A percentile compares a stretch with the other conserved stretches of the same genome.
These are phyloP conservation scores for Aquanectria penicillioides DNA, from an alignment of 2,329 filamentous ascomycete species.

Conservation along the genomic window DNA sequence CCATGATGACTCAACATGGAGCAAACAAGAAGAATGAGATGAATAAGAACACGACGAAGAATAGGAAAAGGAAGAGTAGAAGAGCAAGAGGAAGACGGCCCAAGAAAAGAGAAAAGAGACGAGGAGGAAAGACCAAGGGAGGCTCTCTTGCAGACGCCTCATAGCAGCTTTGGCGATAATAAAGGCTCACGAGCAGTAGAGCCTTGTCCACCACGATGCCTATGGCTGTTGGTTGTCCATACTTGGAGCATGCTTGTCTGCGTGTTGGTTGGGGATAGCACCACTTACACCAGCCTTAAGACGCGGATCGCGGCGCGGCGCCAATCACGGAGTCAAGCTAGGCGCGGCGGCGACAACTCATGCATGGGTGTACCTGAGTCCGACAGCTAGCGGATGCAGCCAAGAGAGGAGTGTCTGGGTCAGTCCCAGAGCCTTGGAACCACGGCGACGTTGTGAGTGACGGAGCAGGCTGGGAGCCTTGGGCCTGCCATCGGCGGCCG, in stretches of 20 bases:
- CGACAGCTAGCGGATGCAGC: constrained; percentile 8
- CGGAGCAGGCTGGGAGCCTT: constrained; percentile 2
- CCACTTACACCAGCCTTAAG: constrained; percentile 31
- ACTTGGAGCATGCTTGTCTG: constrained; percentile 25
- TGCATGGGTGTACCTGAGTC: constrained; percentile 10
- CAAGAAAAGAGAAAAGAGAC: constrained; percentile 17
- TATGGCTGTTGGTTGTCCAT: constrained; percentile 28
- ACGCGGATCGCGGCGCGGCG: constrained; percentile 33
- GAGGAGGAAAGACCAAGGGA: constrained; percentile 24
- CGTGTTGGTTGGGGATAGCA: constrained; percentile 37
- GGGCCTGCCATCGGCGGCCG: constrained; percentile 20
- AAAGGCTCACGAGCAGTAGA: constrained; percentile 29
- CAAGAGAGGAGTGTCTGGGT: constrained; percentile 18
- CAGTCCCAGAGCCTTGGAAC: constrained; percentile 36
- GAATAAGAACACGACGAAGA: too few species aligned
- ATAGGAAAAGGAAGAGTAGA: constrained; percentile 8
- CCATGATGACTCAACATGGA: constrained; percentile 39
- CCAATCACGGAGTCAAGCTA: constrained; percentile 40
- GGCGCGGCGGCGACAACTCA: constrained; percentile 39
- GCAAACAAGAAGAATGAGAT: constrained; percentile 8
- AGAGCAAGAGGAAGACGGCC: too few species aligned
- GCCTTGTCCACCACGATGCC: constrained; percentile 15
- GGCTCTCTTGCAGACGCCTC: constrained; percentile 29
- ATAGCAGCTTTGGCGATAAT: constrained; percentile 33
- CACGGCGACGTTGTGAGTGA: constrained; percentile 23